Evolutionary conservation across 2,329 filamentous ascomycete species (phyloP), one percentile per base, ranked within the genome.

Genomic region (Talaromyces sp.): DNA sequence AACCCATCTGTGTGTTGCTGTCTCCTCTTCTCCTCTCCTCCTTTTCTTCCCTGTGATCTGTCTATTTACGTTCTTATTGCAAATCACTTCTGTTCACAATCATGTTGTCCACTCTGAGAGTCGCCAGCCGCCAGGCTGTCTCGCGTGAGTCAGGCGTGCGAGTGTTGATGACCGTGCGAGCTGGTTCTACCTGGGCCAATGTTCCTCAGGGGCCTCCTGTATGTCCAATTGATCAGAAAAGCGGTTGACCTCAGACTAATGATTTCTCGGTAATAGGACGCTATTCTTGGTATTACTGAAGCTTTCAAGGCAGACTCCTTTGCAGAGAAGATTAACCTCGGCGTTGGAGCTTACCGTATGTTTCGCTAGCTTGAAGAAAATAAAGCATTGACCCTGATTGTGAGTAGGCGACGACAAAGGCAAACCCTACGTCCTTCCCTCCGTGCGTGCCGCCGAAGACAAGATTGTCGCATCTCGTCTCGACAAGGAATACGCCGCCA

Each of bases 401-500:
- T 28, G 37, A 35, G 31, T 59, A 81, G 80, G 80, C 75, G 95
- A 98, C 77, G 93, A 98, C 84, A 84, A 92, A 81, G 95, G 95
- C 80, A 97, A 98, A 86, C 95, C 95, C 66, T 98, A 93, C 79
- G 93, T 99, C 67, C 90, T 99, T 66, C 93, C 93, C 64, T 97
- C 93, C 56, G 95, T 99, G 65, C 88, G 88, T 76, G 81, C 89
- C 72, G 95, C 93, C 65, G 95, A 98, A 85, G 84, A 91, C 79
- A 91, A 92, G 82, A 86, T 96, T 67, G 84, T 97, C 66, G 81
- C 88, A 60, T 82, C 86, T 68, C 85, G 86, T 72, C 78, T 95
- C 73, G 95, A 98, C 86, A 96, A 98, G 85, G 95, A 98, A 81
- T 98, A 98, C 79, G 92, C 93, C 68, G 92, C 92, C 78, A 99